A percentile compares a stretch with the other conserved stretches of the same genome.
These are phyloP conservation scores for Phylloporus sp. DNA, from an alignment of 1,284 basidiomycete genomes.

Conservation along the genomic window DNA sequence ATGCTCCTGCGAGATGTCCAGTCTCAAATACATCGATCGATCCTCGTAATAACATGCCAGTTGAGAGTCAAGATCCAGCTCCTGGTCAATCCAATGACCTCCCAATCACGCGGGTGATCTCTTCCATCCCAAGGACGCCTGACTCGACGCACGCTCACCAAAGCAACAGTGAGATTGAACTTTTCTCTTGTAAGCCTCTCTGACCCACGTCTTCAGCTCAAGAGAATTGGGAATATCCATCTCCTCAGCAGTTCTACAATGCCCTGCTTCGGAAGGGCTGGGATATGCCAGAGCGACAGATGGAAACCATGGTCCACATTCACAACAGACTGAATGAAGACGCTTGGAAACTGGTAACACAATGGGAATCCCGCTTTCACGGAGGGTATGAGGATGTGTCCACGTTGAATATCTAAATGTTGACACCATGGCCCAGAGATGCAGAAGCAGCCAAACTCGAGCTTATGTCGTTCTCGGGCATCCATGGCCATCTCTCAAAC, in stretches of 20 bases:
- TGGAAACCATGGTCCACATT: slow-evolving; percentile 2
- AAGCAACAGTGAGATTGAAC: slow-evolving; percentile 13
- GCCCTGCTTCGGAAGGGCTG: slow-evolving; percentile 20
- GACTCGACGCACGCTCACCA: slow-evolving; percentile 21
- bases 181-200: neutral
- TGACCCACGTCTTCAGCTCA: slow-evolving; percentile 6
- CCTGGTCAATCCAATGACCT: slow-evolving; percentile 7
- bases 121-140: slow-evolving; percentile 16
- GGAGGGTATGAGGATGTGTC: slow-evolving; percentile 16
- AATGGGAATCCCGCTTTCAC: slow-evolving; percentile 15
- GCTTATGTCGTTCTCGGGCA: slow-evolving; percentile 20
- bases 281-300: slow-evolving; percentile 13
- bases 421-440: slow-evolving; percentile 3
- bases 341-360: neutral
- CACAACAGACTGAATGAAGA: slow-evolving; percentile 2
- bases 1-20: neutral
- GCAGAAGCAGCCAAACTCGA: slow-evolving; percentile 14
- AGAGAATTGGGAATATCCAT: slow-evolving; percentile 24
- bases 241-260: slow-evolving; percentile 23
- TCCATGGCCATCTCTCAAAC: slow-evolving; percentile 23
- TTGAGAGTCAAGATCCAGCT: slow-evolving; percentile 17
- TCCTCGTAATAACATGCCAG: slow-evolving; percentile 22
- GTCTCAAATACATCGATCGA: slow-evolving; percentile 7
- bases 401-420: neutral
- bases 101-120: slow-evolving; percentile 7